These are phyloP conservation scores for Ophiobolus disseminans DNA, from an alignment of 2,329 filamentous ascomycete genomes.

Conservation along the genomic window DNA sequence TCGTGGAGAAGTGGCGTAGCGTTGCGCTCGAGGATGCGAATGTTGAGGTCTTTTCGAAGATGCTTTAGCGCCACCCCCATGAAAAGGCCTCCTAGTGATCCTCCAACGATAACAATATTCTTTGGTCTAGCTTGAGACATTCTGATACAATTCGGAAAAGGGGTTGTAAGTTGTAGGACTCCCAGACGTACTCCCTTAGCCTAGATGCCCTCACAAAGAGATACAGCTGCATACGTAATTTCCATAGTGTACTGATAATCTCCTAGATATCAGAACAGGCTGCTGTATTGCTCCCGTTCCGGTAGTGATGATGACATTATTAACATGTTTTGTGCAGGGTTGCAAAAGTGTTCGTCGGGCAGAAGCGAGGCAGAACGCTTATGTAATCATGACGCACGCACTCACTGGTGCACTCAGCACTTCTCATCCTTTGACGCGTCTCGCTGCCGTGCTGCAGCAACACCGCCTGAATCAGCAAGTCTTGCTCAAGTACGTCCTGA, in stretches of 20 bases:
- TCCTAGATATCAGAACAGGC: no score
- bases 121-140: conserved; percentile 25
- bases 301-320: conserved; percentile 12
- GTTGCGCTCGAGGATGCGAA: conserved; percentile 36
- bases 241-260: no score
- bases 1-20: conserved; percentile 33
- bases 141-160: background rate
- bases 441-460: no score
- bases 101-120: conserved; percentile 32
- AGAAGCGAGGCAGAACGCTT: conserved; percentile 5
- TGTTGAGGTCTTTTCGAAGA: conserved; percentile 27
- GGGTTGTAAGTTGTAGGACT: no score
- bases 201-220: no score
- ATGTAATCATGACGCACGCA: conserved; percentile 12
- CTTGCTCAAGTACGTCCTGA: no score
- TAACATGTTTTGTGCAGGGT: background rate
- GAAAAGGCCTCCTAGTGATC: conserved; percentile 32
- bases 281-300: no score
- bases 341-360: background rate
- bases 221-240: no score
- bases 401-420: no score
- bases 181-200: no score
- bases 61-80: conserved; percentile 29
- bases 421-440: no score
- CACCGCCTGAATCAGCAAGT: no score